Conservation (phyloP, 495 filamentous ascomycete genomes). For the Staphylotrichum longicolle region DNA sequence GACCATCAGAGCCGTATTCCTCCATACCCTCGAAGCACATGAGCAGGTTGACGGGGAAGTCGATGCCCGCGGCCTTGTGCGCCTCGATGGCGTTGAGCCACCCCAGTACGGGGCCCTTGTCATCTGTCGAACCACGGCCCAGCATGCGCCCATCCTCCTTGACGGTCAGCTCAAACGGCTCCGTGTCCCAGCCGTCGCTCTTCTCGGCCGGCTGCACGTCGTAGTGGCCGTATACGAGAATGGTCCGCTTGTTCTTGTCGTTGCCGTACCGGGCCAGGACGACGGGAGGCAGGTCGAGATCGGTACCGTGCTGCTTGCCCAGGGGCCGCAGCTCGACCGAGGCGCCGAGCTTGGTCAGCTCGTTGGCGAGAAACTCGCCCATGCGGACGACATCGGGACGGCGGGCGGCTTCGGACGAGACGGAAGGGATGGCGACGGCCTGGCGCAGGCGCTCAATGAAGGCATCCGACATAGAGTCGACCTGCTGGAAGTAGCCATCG, state of each 20-base stretch:
- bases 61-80: constrained; percentile 88
- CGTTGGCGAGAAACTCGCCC: constrained; percentile 82
- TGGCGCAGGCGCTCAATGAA: constrained; percentile 92
- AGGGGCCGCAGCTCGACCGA: constrained; percentile 77
- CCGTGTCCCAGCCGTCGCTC: constrained; percentile 94
- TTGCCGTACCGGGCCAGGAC: constrained; percentile 87
- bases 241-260: constrained; percentile 87
- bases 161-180: constrained; percentile 88
- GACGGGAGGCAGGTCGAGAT: constrained; percentile 89
- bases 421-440: constrained; percentile 92
- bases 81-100: constrained; percentile 99
- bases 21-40: constrained; percentile 99
- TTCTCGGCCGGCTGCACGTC: constrained; percentile 94
- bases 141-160: constrained; percentile 91
- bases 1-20: constrained; percentile 94
- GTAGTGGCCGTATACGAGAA: constrained; percentile 97
- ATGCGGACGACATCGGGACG: constrained; percentile 92
- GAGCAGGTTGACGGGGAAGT: constrained; percentile 94
- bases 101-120: constrained; percentile 96
- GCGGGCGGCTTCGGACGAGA: constrained; percentile 86
- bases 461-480: constrained; percentile 71
- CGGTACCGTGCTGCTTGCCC: constrained; percentile 85
- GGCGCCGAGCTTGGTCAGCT: constrained; percentile 81
- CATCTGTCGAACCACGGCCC: constrained; percentile 92
- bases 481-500: constrained; percentile 82